These are phyloP conservation scores for Cryptosporidium ubiquitum DNA, from an alignment of 169 alveolate species.

Conservation along the genomic window DNA sequence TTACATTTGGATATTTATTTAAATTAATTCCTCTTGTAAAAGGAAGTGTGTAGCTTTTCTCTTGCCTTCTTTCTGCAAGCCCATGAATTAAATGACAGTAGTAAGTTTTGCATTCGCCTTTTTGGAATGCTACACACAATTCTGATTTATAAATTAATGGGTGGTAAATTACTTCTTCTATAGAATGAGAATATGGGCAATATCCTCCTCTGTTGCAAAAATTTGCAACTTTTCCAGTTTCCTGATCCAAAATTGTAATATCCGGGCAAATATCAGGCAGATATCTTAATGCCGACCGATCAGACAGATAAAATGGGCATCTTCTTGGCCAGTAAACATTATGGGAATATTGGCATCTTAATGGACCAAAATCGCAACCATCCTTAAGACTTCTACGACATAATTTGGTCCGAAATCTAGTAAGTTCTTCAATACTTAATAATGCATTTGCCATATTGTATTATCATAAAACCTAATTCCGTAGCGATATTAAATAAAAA, in stretches of 20 bases:
- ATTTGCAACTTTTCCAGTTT: constrained; percentile 74
- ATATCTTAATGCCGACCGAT: constrained; percentile 83
- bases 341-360: constrained; percentile 87
- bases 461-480: constrained; percentile 31
- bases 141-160: constrained; percentile 85
- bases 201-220: constrained; percentile 86
- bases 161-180: constrained; percentile 86
- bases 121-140: constrained; percentile 80
- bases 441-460: constrained; percentile 76
- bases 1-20: constrained; percentile 82
- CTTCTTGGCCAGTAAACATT: constrained; percentile 86
- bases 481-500: neutral
- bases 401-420: constrained; percentile 85
- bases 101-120: constrained; percentile 85
- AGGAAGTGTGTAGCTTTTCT: constrained; percentile 81
- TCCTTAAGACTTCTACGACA: constrained; percentile 83
- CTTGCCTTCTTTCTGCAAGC: constrained; percentile 85
- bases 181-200: constrained; percentile 87
- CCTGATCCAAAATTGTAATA: constrained; percentile 62
- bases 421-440: constrained; percentile 85
- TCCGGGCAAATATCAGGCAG: constrained; percentile 86
- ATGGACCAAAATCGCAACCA: constrained; percentile 85
- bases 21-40: constrained; percentile 80
- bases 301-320: constrained; percentile 85
- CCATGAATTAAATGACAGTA: constrained; percentile 88